These are phyloP conservation scores for Aspergillus fischeri DNA, from an alignment of 2,329 filamentous ascomycete genomes.

Conservation along the genomic window DNA sequence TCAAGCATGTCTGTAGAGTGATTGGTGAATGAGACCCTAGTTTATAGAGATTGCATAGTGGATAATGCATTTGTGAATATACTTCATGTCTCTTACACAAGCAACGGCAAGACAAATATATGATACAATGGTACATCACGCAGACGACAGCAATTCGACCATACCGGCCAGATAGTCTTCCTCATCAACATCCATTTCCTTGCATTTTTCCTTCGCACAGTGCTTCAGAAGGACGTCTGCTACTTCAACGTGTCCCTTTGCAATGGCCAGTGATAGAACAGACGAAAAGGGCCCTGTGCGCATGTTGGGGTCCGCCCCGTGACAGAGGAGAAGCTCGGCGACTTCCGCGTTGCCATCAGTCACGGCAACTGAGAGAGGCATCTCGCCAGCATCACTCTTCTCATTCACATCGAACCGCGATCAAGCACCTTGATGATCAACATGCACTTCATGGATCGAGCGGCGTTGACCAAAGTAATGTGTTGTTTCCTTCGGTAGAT, in stretches of 20 bases:
- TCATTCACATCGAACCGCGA: neutral
- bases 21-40: no score
- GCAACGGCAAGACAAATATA: no score
- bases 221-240: neutral
- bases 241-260: neutral
- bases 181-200: neutral
- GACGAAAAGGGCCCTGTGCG: neutral
- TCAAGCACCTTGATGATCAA: neutral
- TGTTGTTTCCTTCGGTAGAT: neutral
- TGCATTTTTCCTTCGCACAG: neutral
- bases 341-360: neutral
- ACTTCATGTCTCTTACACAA: no score
- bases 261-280: neutral
- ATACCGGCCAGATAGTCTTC: neutral
- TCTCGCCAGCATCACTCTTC: neutral
- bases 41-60: no score
- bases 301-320: neutral
- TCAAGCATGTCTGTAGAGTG: no score
- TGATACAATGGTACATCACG: neutral
- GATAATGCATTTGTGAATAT: no score
- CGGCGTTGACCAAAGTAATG: neutral
- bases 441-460: neutral
- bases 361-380: neutral
- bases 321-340: neutral
- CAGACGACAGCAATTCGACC: neutral